Evolutionary conservation across 2,329 filamentous ascomycete species (phyloP), one percentile per base, ranked within the genome.

Genomic region (Scopulariopsis brevicaulis): DNA sequence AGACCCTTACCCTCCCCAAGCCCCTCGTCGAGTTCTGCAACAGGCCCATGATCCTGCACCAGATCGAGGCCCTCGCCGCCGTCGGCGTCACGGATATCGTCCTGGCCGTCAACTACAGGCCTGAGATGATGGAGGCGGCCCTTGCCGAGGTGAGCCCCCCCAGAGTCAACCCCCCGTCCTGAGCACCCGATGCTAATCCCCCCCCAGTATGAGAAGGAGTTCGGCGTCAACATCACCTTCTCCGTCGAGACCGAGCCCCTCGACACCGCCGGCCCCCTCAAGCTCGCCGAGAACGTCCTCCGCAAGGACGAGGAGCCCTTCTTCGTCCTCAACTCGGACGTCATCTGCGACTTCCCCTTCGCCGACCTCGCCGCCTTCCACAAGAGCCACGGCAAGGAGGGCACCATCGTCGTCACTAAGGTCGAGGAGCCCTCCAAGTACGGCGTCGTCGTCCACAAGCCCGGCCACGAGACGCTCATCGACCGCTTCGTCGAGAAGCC

Each of bases 401-500:
- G 93, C 64, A 99, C 93, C 64, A 99, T 99, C 68, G 88, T 96
- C 54, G 93, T 97, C 62, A 99, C 93, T 69, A 99, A 97, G 82
- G 93, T 99, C 57, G 93, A 99, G 77, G 94, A 99, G 76, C 93
- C 93, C 51, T 96, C 90, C 70, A 99, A 99, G 77, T 99, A 97
- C 73, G 93, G 93, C 83, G 93, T 99, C 65, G 86, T 99, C 59
- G 94, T 99, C 34, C 93, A 97, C 85, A 94, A 96, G 80, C 90
- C 91, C 62, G 89, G 86, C 73, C 90, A 96, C 76, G 77, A 89
- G 58, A 90, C 90, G 53, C 85, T 89, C 70, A 97, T 99, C 73
- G 94, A 99, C 75, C 91, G 94, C 65, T 99, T 99, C 77, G 94
- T 99, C 65, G 93, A 99, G 84, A 99, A 99, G 82, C 93, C 93